Percentiles rank a stretch among this genome's conserved stretches.
phyloP scores from a whole-genome alignment of 2,329 filamentous ascomycete species.

The Camillea tinctor region DNA sequence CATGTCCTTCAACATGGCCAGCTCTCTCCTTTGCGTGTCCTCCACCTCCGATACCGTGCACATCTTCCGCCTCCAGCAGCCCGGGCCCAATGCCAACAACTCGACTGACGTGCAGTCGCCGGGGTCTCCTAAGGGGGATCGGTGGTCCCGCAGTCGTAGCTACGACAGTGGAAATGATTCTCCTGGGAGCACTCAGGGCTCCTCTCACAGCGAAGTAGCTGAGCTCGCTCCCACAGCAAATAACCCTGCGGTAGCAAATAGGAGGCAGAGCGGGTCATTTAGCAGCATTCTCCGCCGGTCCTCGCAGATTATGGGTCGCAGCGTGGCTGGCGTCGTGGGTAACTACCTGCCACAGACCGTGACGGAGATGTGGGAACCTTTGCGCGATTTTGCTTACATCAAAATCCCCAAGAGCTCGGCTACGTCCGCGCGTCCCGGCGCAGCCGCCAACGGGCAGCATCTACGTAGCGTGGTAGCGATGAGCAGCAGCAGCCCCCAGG shows the following conservation, averaged over 20 bases:
- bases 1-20: slow-evolving; percentile 97
- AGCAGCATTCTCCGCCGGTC: slow-evolving; percentile 91
- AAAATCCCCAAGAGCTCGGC: slow-evolving; percentile 70
- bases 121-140: slow-evolving; percentile 44
- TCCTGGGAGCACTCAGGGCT: slow-evolving; percentile 41
- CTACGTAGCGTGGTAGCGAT: slow-evolving; percentile 93
- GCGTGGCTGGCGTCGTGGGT: slow-evolving; percentile 83
- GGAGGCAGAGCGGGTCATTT: slow-evolving; percentile 70
- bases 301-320: slow-evolving; percentile 88
- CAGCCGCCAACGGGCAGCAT: slow-evolving; percentile 40
- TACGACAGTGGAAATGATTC: slow-evolving; percentile 58
- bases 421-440: slow-evolving; percentile 28
- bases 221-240: slow-evolving; percentile 35
- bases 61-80: slow-evolving; percentile 76
- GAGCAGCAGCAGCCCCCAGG: slow-evolving; percentile 89
- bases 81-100: slow-evolving; percentile 37
- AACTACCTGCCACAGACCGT: slow-evolving; percentile 92
- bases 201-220: slow-evolving; percentile 47
- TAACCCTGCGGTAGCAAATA: slow-evolving; percentile 33
- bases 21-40: slow-evolving; percentile 89
- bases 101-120: slow-evolving; percentile 39
- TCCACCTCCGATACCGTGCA: slow-evolving; percentile 96
- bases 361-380: slow-evolving; percentile 96
- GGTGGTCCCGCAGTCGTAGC: slow-evolving; percentile 53
- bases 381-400: slow-evolving; percentile 93